phyloP scores from a whole-genome alignment of 2,329 filamentous ascomycete genomes.

The Microdochium bolleyi region DNA sequence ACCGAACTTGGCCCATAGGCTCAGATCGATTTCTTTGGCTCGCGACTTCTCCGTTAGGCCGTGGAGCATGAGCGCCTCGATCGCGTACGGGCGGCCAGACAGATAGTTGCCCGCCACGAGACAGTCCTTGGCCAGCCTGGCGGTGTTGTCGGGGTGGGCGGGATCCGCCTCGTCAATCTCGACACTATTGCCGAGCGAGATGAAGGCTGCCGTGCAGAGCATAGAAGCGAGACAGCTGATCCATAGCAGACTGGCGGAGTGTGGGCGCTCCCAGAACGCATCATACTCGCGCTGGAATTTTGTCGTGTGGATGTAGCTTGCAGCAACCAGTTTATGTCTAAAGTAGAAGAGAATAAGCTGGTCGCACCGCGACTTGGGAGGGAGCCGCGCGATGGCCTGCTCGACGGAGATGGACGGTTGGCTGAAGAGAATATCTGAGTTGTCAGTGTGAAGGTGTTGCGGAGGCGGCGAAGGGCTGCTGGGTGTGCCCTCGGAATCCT shows the following conservation, averaged over 20 bases:
- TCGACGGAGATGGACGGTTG: constrained; percentile 18
- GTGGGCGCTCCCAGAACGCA: constrained; percentile 34
- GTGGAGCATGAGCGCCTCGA: constrained; percentile 41
- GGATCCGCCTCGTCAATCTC: constrained; percentile 12
- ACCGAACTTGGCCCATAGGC: constrained; percentile 38
- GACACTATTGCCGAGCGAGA: constrained; percentile 22
- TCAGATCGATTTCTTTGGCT: constrained; percentile 30
- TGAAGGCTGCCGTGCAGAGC: constrained; percentile 29
- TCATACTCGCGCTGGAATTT: constrained; percentile 41
- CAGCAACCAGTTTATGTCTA: constrained; percentile 20
- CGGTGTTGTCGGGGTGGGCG: constrained; percentile 20
- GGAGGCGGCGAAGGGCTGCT: constrained; percentile 17
- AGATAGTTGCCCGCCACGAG: constrained; percentile 40
- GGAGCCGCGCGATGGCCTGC: constrained; percentile 21
- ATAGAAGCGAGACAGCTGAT: constrained; percentile 42
- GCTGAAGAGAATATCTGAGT: constrained; percentile 14
- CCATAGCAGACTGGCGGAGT: constrained; percentile 35
- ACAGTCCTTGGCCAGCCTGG: constrained; percentile 32
- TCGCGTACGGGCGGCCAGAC: constrained; percentile 31
- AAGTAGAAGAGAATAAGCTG: constrained; percentile 25
- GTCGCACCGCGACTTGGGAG: constrained; percentile 19
- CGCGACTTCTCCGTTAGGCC: constrained; percentile 32
- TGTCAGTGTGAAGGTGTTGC: constrained; percentile 1
- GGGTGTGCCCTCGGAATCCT: constrained; percentile 11
- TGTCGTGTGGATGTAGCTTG: constrained; percentile 24